phyloP scores from a whole-genome alignment of 169 alveolate genomes.

The Theileria luwenshuni region DNA sequence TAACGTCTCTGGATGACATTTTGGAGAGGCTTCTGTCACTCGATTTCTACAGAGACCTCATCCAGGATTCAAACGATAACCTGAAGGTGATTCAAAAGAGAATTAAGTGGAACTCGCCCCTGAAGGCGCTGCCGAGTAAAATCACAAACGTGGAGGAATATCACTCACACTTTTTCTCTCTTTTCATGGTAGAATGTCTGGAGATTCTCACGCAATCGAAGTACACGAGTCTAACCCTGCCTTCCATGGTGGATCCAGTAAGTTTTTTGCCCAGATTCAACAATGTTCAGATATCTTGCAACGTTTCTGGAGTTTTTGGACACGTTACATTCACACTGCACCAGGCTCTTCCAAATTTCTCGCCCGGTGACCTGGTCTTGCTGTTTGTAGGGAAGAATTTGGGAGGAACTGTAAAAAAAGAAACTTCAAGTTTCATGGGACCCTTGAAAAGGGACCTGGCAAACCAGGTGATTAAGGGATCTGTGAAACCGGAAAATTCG shows the following conservation, averaged over 20 bases:
- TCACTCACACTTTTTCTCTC: slow-evolving; percentile 53
- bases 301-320: slow-evolving; percentile 35
- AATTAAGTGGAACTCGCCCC: slow-evolving; percentile 57
- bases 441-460: too few species aligned
- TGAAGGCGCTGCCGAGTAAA: slow-evolving; percentile 31
- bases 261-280: slow-evolving; percentile 1
- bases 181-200: slow-evolving; percentile 68
- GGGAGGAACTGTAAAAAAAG: too few species aligned
- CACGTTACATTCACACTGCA: slow-evolving; percentile 7
- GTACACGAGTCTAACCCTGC: slow-evolving; percentile 43
- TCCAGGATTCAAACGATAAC: slow-evolving; percentile 24
- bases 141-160: slow-evolving; percentile 37
- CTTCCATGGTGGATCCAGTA: slow-evolving; percentile 19
- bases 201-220: slow-evolving; percentile 51
- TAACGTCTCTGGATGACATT: slow-evolving; percentile 28
- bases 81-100: slow-evolving; percentile 32
- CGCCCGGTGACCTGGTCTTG: slow-evolving; percentile 47
- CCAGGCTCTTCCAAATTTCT: slow-evolving; percentile 27
- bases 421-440: too few species aligned
- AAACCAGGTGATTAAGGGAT: too few species aligned
- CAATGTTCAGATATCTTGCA: slow-evolving; percentile 23
- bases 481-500: too few species aligned
- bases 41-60: slow-evolving; percentile 53
- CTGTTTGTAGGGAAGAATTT: slow-evolving; percentile 16
- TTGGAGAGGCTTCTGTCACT: slow-evolving; percentile 55